Evolutionary conservation across 345 rosid species (phyloP), one percentile per base, ranked within the genome.

Genomic region (Eucalyptus pumila): DNA sequence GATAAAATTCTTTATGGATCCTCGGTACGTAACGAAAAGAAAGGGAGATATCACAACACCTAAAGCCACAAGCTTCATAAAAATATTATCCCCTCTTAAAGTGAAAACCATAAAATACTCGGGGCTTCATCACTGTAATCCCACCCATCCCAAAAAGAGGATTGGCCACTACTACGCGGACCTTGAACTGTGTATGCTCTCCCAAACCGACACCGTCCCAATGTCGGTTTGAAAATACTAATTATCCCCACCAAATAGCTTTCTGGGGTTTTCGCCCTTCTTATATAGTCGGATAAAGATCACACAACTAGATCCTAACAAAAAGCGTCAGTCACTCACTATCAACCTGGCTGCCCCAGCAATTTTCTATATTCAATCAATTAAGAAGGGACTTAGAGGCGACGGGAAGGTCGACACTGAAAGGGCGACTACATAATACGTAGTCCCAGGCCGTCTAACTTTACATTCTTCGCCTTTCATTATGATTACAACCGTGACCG

Each of bases 1-100:
- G 93, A 90, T 92, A 89, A 89, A 83, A 87, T 92, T 90, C 26
- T 85, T 93, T 91, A 90, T 80, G 30, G n/a, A 30, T 58, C 72
- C 11, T 58, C 13, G 21, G 49, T 52, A 87, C 67, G 88, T 21
- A 34, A 42, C 51, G 32, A 34, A 52, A 87, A 34, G 40, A 30
- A 40, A 30, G 48, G 48, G 83, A 21, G 11, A 56, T 10, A 76
- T 76, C 45, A 37, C 83, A 72, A 24, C 83, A 52, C 34, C 19
- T 45, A 44, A 80, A 40, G 60, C 67, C 47, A 17, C 76, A 76
- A 21, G 30, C 85, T 76, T 76, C 47, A 76, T 40, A 76, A 76
- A 21, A 76, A 76, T 27, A 40, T 76, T 76, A 76, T 76, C 85
- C 47, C 85, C 15, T 76, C 47, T 23, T 11, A 76, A 76, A 37